Conservation (phyloP, 2,329 filamentous ascomycete species). For the Epichloe sylvatica region DNA sequence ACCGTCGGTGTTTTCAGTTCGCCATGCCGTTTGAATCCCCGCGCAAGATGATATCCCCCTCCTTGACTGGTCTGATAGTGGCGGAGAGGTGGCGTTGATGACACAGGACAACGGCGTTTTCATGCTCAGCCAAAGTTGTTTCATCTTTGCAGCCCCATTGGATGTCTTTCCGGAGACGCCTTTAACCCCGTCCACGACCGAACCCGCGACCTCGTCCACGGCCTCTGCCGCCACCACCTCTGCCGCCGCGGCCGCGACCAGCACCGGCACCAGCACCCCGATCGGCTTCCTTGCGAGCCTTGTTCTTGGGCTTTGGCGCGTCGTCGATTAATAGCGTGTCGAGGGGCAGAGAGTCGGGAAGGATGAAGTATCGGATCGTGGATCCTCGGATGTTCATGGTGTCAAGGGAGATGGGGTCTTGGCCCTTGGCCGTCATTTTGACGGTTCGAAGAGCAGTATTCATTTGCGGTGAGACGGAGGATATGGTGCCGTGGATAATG, state of each 20-base stretch:
- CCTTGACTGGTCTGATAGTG: not conserved
- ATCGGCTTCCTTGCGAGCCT: conserved; percentile 83
- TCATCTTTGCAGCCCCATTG: not conserved
- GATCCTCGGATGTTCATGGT: conserved; percentile 94
- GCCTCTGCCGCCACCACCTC: conserved; percentile 37
- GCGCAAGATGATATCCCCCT: not conserved
- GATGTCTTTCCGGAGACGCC: not conserved
- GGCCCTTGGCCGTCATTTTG: conserved; percentile 86
- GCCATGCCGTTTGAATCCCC: too few species aligned
- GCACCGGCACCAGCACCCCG: conserved; percentile 41
- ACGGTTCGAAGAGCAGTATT: conserved; percentile 91
- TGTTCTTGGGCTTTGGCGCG: conserved; percentile 97
- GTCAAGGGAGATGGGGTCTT: conserved; percentile 77
- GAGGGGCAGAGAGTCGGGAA: conserved; percentile 86
- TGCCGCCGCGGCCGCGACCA: conserved; percentile 37
- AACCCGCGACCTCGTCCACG: conserved; percentile 24
- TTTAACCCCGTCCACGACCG: conserved; percentile 5
- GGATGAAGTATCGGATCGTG: conserved; percentile 91
- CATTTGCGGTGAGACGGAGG: conserved; percentile 94
- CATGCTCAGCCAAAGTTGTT: not conserved
- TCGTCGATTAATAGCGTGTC: conserved; percentile 95
- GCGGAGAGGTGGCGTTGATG: not conserved
- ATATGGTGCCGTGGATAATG: conserved; percentile 92
- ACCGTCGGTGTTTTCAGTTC: not conserved
- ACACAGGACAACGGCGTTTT: not conserved